A percentile compares a stretch with the other conserved stretches of the same genome.
phyloP scores from a whole-genome alignment of 257 asterid genomes.

The Linderniella brevidens region DNA sequence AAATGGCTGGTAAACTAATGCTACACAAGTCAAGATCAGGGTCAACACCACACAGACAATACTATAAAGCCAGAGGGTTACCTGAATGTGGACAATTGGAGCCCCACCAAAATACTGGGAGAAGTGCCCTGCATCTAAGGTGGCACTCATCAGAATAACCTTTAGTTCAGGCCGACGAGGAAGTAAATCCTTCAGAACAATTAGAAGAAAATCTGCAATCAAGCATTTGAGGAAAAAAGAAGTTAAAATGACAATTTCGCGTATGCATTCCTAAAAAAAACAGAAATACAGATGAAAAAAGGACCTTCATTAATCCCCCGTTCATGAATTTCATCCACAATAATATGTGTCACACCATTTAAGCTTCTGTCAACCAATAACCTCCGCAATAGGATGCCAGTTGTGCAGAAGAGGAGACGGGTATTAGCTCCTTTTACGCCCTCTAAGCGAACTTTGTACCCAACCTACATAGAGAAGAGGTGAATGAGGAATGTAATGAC shows the following conservation, averaged over 20 bases:
- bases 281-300: conserved; percentile 7
- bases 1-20: not conserved
- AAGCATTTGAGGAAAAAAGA: conserved; percentile 14
- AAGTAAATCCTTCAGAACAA: conserved; percentile 77
- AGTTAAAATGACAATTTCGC: not conserved
- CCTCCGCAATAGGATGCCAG: conserved; percentile 88
- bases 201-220: conserved; percentile 76
- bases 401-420: conserved; percentile 93
- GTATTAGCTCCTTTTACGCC: conserved; percentile 92
- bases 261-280: not conserved
- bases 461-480: conserved; percentile 40
- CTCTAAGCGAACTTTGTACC: conserved; percentile 89
- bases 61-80: conserved; percentile 17
- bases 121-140: conserved; percentile 81
- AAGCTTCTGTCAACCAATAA: conserved; percentile 64
- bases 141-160: conserved; percentile 95
- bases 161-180: conserved; percentile 86
- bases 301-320: conserved; percentile 98
- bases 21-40: too few relatives aligned
- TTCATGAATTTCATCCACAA: conserved; percentile 95
- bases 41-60: too few relatives aligned
- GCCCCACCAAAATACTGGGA: conserved; percentile 78
- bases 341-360: conserved; percentile 79
- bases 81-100: conserved; percentile 63
- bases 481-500: too few relatives aligned